Evolutionary conservation across 2,329 filamentous ascomycete species (phyloP).

Genomic region (Clarireedia paspali): DNA sequence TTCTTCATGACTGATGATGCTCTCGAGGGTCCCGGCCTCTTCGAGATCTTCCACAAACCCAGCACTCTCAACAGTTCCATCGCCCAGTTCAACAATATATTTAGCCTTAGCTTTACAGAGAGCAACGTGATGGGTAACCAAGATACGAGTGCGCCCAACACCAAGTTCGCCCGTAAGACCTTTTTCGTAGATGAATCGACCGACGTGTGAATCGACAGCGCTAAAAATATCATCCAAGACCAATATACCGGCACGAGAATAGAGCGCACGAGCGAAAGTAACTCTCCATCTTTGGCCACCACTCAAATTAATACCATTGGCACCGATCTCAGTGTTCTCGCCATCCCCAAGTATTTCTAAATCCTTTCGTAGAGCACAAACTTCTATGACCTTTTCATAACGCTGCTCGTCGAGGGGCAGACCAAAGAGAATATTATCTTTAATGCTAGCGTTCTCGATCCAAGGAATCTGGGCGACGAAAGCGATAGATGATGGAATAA

Average conservation of each 20-base stretch:
- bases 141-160: constrained; percentile 61
- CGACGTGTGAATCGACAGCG: constrained; percentile 72
- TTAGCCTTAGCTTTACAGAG: constrained; percentile 64
- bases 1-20: constrained; percentile 51
- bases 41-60: constrained; percentile 60
- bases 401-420: constrained; percentile 61
- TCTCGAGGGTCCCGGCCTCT: constrained; percentile 45
- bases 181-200: constrained; percentile 69
- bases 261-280: constrained; percentile 71
- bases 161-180: constrained; percentile 66
- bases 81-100: constrained; percentile 65
- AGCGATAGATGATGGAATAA: constrained; percentile 60
- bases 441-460: constrained; percentile 77
- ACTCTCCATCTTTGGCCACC: constrained; percentile 81
- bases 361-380: constrained; percentile 69
- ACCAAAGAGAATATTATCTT: constrained; percentile 72
- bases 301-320: constrained; percentile 76
- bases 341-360: constrained; percentile 69
- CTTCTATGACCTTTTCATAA: constrained; percentile 62
- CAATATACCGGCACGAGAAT: constrained; percentile 69
- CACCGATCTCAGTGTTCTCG: constrained; percentile 73
- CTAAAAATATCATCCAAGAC: constrained; percentile 81
- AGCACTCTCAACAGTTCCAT: constrained; percentile 56
- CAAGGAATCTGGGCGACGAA: constrained; percentile 73
- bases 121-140: constrained; percentile 74